Percentiles rank a stretch among this genome's conserved stretches.
Evolutionary conservation across 2,329 filamentous ascomycete species (phyloP).

Genomic region (Xylariaceae sp.): DNA sequence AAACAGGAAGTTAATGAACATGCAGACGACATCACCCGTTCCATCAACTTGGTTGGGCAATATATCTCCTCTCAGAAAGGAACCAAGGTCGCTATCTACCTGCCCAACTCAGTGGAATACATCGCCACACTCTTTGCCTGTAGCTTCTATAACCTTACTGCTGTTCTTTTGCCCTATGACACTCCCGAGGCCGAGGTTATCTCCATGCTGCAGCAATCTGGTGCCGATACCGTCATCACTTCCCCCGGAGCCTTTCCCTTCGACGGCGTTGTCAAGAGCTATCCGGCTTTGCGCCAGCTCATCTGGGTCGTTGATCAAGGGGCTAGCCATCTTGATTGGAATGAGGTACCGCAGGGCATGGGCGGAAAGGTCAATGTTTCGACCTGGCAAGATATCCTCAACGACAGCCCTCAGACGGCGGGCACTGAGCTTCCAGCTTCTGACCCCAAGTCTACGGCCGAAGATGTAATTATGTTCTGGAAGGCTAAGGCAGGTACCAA

Average conservation of each 20-base stretch:
- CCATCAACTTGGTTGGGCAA: conserved; percentile 83
- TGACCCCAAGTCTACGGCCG: conserved; percentile 49
- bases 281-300: conserved; percentile 68
- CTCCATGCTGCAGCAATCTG: conserved; percentile 66
- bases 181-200: conserved; percentile 65
- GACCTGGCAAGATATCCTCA: conserved; percentile 90
- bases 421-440: conserved; percentile 61
- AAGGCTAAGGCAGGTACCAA: conserved; percentile 47
- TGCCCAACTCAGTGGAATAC: conserved; percentile 90
- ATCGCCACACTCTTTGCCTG: conserved; percentile 79
- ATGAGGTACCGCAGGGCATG: conserved; percentile 74
- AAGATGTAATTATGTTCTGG: conserved; percentile 65
- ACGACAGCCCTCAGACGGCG: conserved; percentile 59
- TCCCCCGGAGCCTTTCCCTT: conserved; percentile 85
- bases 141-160: conserved; percentile 81
- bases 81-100: conserved; percentile 79
- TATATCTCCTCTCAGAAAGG: conserved; percentile 68
- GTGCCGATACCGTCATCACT: conserved; percentile 78
- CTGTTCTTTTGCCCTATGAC: conserved; percentile 82
- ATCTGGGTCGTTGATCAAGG: conserved; percentile 93
- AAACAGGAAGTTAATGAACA: no score
- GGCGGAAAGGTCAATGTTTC: conserved; percentile 72
- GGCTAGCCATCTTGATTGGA: conserved; percentile 93
- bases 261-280: conserved; percentile 64
- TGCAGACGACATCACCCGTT: conserved; percentile 69